Percentiles rank a stretch among this genome's conserved stretches.
These are phyloP conservation scores for Starmerella riodocensis DNA, from an alignment of 805 yeast species.

Conservation along the genomic window DNA sequence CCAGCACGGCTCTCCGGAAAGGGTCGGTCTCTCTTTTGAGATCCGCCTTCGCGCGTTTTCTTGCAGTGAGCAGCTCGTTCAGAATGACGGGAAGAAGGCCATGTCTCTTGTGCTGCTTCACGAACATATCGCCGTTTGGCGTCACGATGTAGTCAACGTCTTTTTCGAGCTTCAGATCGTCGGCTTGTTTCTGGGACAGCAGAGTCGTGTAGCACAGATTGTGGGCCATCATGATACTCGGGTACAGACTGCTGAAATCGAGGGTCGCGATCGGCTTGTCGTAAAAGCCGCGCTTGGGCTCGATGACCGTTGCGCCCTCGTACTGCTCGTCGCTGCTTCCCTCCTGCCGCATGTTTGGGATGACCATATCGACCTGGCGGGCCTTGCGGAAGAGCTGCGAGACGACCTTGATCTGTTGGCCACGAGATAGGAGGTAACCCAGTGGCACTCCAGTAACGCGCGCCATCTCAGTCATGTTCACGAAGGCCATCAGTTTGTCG, in stretches of 20 bases:
- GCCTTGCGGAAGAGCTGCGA: constrained; percentile 93
- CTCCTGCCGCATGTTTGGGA: constrained; percentile 74
- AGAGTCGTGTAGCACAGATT: constrained; percentile 90
- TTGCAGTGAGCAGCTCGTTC: constrained; percentile 75
- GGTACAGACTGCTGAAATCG: constrained; percentile 94
- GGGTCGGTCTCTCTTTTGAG: constrained; percentile 89
- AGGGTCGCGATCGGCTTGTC: constrained; percentile 95
- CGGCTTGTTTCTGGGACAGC: constrained; percentile 53
- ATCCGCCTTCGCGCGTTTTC: constrained; percentile 86
- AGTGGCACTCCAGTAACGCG: constrained; percentile 98
- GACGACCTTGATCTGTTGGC: constrained; percentile 95
- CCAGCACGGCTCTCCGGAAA: constrained; percentile 79
- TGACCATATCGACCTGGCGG: constrained; percentile 66
- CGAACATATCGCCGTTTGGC: constrained; percentile 88
- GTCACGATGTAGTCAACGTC: constrained; percentile 71
- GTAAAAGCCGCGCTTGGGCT: constrained; percentile 89
- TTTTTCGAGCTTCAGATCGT: constrained; percentile 42
- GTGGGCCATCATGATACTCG: constrained; percentile 98
- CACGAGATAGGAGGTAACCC: constrained; percentile 73
- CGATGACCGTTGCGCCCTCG: constrained; percentile 99
- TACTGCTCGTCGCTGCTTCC: constrained; percentile 80
- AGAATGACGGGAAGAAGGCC: constrained; percentile 89
- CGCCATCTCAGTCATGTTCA: constrained; percentile 97
- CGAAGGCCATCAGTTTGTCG: constrained; percentile 90
- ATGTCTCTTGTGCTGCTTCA: constrained; percentile 50